Evolutionary conservation across 805 yeast species (phyloP).

Genomic region (Phaffomyces opuntiae): DNA sequence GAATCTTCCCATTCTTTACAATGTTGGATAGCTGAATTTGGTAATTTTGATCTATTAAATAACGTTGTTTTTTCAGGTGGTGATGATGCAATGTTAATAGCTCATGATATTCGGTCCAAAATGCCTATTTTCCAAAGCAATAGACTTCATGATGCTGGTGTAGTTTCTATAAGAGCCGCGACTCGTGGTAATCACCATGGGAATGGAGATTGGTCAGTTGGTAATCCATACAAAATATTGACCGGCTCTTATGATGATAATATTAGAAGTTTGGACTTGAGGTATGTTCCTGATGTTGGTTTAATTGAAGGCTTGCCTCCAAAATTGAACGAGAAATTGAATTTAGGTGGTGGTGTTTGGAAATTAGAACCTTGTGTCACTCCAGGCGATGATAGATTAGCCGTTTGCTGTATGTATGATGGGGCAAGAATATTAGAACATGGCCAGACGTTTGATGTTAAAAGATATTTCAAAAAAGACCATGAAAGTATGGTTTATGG

Average conservation of each 20-base stretch:
- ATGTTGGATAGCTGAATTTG: conserved; percentile 84
- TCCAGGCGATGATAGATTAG: conserved; percentile 37
- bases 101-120: conserved; percentile 53
- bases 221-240: conserved; percentile 47
- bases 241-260: conserved; percentile 93
- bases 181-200: conserved; percentile 31
- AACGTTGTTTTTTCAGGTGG: conserved; percentile 80
- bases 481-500: conserved; percentile 96
- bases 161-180: conserved; percentile 67
- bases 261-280: conserved; percentile 59
- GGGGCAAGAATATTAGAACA: conserved; percentile 69
- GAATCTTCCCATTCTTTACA: conserved; percentile 56
- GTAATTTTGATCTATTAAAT: conserved; percentile 42
- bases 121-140: conserved; percentile 29
- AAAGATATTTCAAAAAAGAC: conserved; percentile 48
- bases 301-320: conserved; percentile 49
- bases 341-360: conserved; percentile 96
- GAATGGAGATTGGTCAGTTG: conserved; percentile 33
- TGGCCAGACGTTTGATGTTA: conserved; percentile 24
- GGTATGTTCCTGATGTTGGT: conserved; percentile 40
- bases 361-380: conserved; percentile 60
- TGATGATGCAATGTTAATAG: conserved; percentile 72
- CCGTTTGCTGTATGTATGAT: conserved; percentile 92
- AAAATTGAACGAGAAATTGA: conserved; percentile 31
- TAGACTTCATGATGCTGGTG: conserved; percentile 84